These are phyloP conservation scores for Micromonas commoda DNA, from an alignment of 139 green algal genomes.

Conservation along the genomic window DNA sequence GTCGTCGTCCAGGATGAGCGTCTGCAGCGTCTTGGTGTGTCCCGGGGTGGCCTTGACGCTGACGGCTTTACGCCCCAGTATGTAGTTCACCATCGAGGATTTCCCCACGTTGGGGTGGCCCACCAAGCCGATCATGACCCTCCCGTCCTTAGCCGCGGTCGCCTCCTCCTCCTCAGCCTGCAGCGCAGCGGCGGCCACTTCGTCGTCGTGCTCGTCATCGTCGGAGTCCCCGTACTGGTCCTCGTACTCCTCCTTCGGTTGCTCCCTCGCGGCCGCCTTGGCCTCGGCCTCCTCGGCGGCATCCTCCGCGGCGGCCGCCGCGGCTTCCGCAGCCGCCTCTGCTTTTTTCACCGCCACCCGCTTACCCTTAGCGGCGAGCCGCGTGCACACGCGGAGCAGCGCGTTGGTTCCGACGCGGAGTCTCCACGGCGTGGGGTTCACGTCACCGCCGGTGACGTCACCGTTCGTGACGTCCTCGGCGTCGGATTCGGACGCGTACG, in stretches of 20 bases:
- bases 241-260: not conserved
- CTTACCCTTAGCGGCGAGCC: not conserved
- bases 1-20: slow-evolving; percentile 66
- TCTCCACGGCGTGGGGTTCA: too few relatives aligned
- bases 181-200: not conserved
- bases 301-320: not conserved
- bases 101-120: slow-evolving; percentile 98
- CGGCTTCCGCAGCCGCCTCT: too few relatives aligned
- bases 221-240: slow-evolving; percentile 20
- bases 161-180: slow-evolving; percentile 19
- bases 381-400: not conserved
- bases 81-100: slow-evolving; percentile 83
- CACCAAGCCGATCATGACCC: slow-evolving; percentile 51
- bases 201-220: not conserved
- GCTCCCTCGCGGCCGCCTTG: not conserved
- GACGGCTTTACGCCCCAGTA: slow-evolving; percentile 93
- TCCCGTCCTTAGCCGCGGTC: not conserved
- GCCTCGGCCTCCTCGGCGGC: not conserved
- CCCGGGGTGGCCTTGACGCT: slow-evolving; percentile 88
- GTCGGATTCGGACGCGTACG: too few relatives aligned
- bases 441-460: too few relatives aligned
- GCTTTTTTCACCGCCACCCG: slow-evolving; percentile 1
- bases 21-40: slow-evolving; percentile 99
- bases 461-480: too few relatives aligned
- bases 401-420: not conserved